Evolutionary conservation across 768 basidiomycete species (phyloP).

Genomic region (Agaricus blazei): DNA sequence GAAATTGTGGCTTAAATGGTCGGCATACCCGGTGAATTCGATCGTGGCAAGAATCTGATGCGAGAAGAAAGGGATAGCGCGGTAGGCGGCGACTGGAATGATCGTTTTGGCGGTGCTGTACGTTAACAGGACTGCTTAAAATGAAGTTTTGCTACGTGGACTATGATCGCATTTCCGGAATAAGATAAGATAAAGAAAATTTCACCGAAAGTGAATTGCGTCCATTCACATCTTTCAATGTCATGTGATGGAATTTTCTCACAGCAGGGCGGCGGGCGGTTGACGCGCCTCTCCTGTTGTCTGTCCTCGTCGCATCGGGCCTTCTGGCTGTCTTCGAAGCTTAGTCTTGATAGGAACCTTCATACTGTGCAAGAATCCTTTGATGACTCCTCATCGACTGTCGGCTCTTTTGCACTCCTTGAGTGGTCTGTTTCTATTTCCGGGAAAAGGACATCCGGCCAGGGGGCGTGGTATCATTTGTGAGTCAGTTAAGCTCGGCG

Average conservation of each 20-base stretch:
- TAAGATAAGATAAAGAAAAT: constrained; percentile 5
- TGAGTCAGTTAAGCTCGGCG: neutral
- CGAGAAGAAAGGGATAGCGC: neutral
- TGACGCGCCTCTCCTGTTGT: neutral
- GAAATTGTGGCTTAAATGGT: neutral
- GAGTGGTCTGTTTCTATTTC: no score
- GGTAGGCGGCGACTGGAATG: neutral
- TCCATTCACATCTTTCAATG: neutral
- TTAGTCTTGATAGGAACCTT: no score
- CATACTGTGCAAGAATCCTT: neutral
- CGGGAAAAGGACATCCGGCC: no score
- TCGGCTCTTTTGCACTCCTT: no score
- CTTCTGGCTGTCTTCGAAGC: neutral
- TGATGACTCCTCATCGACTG: no score
- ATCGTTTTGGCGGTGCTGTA: neutral
- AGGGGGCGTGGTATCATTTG: no score
- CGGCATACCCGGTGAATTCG: neutral
- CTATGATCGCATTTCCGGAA: constrained; percentile 1
- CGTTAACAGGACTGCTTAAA: neutral
- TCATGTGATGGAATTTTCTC: neutral
- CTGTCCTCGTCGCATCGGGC: neutral
- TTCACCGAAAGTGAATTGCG: neutral
- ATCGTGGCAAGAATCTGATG: neutral
- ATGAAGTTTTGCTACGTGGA: constrained; percentile 1
- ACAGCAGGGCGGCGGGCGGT: neutral